Evolutionary conservation across 2,329 filamentous ascomycete genomes (phyloP), one percentile per base, ranked within the genome.

Genomic region (Cladosporium sp.): DNA sequence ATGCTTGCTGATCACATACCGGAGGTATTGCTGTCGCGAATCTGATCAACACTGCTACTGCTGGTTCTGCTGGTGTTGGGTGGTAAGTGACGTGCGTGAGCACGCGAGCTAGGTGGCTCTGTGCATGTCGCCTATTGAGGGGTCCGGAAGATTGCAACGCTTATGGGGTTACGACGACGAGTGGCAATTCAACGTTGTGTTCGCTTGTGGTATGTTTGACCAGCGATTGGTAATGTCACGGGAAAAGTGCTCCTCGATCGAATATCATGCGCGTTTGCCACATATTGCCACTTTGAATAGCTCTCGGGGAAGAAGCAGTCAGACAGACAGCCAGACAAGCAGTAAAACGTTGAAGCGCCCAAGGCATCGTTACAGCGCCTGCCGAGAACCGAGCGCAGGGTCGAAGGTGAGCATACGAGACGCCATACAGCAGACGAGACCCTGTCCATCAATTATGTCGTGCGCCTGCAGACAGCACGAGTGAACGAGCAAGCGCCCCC

Each of bases 391-490:
- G 61, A 57, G 34, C 2, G 61, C 51, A 64, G 51, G 61, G 49
- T 28, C 57, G 5, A n/a, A n/a, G 10, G 30, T 64, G 34, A 6
- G 14, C 51, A 57, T 64, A 64, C 51, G 61, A 64, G 59, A 32
- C 61, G 61, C 61, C 49, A 47, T 64, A 64, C 61, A 64, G 49
- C 59, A 61, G 44, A 8, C 12, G 49, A 52, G 44, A 63, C 44
- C 32, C 47, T 30, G 47, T n/a, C 36, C 44, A 26, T 51, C 59
- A 63, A 64, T 11, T 30, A 64, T 64, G 61, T 64, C 61, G 61
- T 64, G 61, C 61, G 51, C 28, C 51, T 64, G 51, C 61, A 57
- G 51, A 54, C 21, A 38, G 54, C 32, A 12, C 11, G n/a, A 54
- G 24, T 38, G 44, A 36, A 62, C 59, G 44, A 51, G 47, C 51